Conservation (phyloP, 495 filamentous ascomycete genomes). For the Aspergillus asperescens region DNA sequence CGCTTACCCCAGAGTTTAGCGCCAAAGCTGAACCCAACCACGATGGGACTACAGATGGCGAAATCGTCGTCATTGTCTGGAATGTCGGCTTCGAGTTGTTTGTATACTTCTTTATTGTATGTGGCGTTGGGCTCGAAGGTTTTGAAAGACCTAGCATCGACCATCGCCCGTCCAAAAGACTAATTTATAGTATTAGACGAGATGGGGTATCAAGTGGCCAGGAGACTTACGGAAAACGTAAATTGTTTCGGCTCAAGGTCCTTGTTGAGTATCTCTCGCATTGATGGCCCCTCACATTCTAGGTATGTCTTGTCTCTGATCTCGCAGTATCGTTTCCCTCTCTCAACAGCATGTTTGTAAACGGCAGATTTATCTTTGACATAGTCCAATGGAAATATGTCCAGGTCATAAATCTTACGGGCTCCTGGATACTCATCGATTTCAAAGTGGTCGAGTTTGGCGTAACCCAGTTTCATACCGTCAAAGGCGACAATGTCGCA, state of each 20-base stretch:
- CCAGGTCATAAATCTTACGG: not conserved
- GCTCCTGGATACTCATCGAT: constrained; percentile 2
- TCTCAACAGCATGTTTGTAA: not conserved
- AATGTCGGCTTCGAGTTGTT: not conserved
- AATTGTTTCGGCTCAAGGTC: not conserved
- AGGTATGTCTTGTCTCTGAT: not conserved
- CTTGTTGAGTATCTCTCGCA: not conserved
- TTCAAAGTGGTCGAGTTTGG: not conserved
- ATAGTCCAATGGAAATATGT: not conserved
- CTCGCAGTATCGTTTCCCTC: constrained; percentile 3
- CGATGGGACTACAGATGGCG: not conserved
- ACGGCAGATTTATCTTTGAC: not conserved
- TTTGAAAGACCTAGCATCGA: not conserved
- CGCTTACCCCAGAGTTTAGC: not conserved
- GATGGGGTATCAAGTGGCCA: not conserved
- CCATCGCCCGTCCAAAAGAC: not conserved
- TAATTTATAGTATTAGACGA: not conserved
- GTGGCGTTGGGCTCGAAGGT: not conserved
- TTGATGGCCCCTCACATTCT: not conserved
- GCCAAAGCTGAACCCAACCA: constrained; percentile 1
- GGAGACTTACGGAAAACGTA: not conserved
- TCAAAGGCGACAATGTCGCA: not conserved
- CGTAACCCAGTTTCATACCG: not conserved
- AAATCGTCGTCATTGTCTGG: not conserved
- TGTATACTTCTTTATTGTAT: not conserved